phyloP scores from a whole-genome alignment of 177 flowering plant species.

The Vitis hybrid region DNA sequence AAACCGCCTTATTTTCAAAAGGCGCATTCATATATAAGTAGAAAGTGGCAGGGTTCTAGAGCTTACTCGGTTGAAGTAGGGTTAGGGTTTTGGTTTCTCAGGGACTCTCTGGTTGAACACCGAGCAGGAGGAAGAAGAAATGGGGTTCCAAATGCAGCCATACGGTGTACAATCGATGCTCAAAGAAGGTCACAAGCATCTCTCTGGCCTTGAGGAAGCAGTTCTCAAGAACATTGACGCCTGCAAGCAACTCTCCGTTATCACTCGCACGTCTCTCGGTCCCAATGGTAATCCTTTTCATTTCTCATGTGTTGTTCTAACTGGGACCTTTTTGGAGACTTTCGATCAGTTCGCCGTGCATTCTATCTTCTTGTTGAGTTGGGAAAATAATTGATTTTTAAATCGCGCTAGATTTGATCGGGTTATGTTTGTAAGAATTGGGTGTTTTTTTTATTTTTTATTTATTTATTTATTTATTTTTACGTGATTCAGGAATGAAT shows the following conservation, averaged over 20 bases:
- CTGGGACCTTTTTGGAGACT: not conserved
- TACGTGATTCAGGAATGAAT: slow-evolving; percentile 71
- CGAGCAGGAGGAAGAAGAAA: slow-evolving; percentile 13
- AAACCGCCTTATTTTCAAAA: too few relatives aligned
- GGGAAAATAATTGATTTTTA: too few relatives aligned
- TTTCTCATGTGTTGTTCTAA: not conserved
- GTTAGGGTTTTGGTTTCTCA: not conserved
- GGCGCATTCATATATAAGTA: too few relatives aligned
- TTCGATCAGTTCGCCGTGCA: not conserved
- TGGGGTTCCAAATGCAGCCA: slow-evolving; percentile 74
- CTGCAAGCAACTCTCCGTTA: slow-evolving; percentile 82
- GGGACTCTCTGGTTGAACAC: not conserved
- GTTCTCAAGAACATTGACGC: slow-evolving; percentile 96
- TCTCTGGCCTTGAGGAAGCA: slow-evolving; percentile 95
- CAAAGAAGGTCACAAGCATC: slow-evolving; percentile 90
- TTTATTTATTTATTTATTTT: not conserved
- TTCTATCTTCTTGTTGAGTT: too few relatives aligned
- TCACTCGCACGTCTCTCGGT: slow-evolving; percentile 92
- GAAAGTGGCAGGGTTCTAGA: slow-evolving; percentile 7
- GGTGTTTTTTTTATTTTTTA: not conserved
- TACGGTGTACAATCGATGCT: slow-evolving; percentile 85
- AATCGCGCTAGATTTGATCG: too few relatives aligned
- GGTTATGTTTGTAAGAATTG: not conserved
- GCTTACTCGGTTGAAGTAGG: not conserved
- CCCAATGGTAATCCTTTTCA: slow-evolving; percentile 67